Evolutionary conservation across 2,329 filamentous ascomycete species (phyloP).

Genomic region (Ceratocystis papillata): DNA sequence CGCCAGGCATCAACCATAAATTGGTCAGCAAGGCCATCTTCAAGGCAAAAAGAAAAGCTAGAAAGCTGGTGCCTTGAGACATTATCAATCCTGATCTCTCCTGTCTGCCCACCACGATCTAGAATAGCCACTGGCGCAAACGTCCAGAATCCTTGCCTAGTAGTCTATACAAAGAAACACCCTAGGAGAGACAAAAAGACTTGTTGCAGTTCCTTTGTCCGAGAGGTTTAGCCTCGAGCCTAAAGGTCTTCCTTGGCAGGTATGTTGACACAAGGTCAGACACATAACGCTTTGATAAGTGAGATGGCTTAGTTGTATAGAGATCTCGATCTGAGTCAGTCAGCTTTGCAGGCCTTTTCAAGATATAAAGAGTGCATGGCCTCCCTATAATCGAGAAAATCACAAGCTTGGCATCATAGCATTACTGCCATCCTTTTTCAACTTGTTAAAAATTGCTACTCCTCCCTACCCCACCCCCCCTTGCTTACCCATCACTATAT

Average conservation of each 20-base stretch:
- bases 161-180: not conserved
- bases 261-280: not conserved
- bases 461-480: no score
- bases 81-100: no score
- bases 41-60: not conserved
- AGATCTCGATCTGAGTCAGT: not conserved
- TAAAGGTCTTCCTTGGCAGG: not conserved
- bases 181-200: not conserved
- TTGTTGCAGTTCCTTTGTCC: not conserved
- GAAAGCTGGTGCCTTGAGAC: not conserved
- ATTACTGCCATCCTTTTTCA: not conserved
- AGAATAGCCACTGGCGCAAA: not conserved
- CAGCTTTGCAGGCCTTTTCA: not conserved
- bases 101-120: no score
- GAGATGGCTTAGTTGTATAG: no score
- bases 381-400: not conserved
- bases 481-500: slow-evolving; percentile 4
- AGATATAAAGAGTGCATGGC: not conserved
- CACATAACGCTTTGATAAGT: no score
- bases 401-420: not conserved
- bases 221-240: not conserved
- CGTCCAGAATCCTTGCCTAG: not conserved
- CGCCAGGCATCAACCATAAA: not conserved
- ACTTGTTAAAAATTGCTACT: not conserved
- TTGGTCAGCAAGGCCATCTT: not conserved